phyloP scores from a whole-genome alignment of 139 green algal species.

The Chlamydomonas incerta region DNA sequence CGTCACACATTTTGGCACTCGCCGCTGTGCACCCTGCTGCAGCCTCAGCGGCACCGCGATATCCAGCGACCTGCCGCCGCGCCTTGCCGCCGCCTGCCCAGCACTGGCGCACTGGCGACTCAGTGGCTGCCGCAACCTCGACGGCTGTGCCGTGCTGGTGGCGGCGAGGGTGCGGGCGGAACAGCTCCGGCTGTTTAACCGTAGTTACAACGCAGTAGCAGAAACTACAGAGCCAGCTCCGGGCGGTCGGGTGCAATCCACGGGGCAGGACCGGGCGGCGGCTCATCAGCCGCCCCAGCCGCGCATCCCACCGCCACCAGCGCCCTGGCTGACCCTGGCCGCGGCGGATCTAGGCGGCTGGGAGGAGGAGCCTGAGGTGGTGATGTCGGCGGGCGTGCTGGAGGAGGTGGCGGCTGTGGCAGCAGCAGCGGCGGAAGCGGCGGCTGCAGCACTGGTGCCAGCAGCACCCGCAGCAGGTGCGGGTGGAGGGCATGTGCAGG shows the following conservation, averaged over 20 bases:
- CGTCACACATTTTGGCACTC: no score
- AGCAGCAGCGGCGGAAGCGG: background rate
- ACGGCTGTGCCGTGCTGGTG: background rate
- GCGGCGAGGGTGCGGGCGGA: background rate
- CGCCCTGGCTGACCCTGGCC: background rate
- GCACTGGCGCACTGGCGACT: background rate
- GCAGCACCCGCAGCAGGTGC: no score
- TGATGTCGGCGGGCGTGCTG: background rate
- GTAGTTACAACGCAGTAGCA: background rate
- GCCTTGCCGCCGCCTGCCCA: background rate
- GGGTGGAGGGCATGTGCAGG: no score
- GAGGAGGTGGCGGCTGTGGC: background rate
- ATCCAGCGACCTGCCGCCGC: background rate
- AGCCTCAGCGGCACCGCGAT: background rate
- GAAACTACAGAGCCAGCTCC: no score
- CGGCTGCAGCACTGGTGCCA: no score
- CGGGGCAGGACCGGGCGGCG: no score
- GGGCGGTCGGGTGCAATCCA: no score
- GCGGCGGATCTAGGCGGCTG: background rate
- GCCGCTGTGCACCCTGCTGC: no score
- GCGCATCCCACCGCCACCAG: background rate
- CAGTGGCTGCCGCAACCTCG: background rate
- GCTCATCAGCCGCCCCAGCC: no score
- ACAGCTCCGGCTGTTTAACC: background rate
- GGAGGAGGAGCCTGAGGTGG: conserved; percentile 3